phyloP scores from a whole-genome alignment of 2,329 filamentous ascomycete species.

The Fusarium aywerte region DNA sequence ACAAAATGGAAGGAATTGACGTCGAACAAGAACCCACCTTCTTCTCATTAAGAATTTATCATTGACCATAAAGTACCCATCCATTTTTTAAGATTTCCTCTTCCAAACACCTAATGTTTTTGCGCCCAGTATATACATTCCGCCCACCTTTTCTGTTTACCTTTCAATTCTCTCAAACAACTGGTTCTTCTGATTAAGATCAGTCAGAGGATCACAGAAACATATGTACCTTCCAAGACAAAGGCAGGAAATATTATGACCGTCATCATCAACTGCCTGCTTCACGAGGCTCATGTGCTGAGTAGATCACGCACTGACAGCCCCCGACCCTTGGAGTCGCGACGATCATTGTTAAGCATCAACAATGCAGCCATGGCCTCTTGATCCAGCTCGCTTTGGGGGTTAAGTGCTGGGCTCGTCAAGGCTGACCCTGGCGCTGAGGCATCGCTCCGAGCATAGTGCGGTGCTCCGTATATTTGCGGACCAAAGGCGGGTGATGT shows the following conservation, averaged over 20 bases:
- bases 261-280: neutral
- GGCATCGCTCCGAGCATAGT: slow-evolving; percentile 55
- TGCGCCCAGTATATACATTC: neutral
- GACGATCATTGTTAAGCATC: slow-evolving; percentile 86
- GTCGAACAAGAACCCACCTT: slow-evolving; percentile 18
- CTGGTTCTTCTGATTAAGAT: too few relatives aligned
- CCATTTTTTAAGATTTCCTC: slow-evolving; percentile 7
- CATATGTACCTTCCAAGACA: neutral
- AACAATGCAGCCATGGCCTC: slow-evolving; percentile 87
- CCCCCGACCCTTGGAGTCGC: slow-evolving; percentile 61
- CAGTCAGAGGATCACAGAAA: neutral
- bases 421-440: slow-evolving; percentile 63
- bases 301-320: slow-evolving; percentile 67
- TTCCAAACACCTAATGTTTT: neutral
- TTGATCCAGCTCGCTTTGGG: slow-evolving; percentile 71
- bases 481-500: slow-evolving; percentile 69
- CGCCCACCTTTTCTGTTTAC: neutral
- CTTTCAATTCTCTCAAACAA: too few relatives aligned
- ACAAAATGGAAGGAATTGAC: neutral
- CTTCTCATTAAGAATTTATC: slow-evolving; percentile 28
- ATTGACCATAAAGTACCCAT: slow-evolving; percentile 6
- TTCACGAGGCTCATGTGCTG: slow-evolving; percentile 56
- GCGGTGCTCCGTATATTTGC: slow-evolving; percentile 48
- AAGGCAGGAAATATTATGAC: neutral
- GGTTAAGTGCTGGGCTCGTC: slow-evolving; percentile 67